These are phyloP conservation scores for Aspergillus terreus DNA, from an alignment of 2,329 filamentous ascomycete species.

Conservation along the genomic window DNA sequence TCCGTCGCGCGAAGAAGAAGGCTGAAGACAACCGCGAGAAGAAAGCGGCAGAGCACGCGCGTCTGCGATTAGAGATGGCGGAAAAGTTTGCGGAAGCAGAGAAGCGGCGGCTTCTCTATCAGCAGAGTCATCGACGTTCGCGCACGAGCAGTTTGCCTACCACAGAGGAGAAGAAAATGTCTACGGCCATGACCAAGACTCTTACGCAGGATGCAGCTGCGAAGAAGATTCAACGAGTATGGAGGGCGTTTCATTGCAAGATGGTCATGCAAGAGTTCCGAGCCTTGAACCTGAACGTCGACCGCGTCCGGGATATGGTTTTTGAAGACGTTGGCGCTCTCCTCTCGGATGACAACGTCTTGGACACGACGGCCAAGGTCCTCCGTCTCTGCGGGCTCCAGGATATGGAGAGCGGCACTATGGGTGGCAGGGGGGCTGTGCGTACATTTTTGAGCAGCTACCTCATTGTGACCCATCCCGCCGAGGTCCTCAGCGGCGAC, in stretches of 20 bases:
- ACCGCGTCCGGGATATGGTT: slow-evolving; percentile 48
- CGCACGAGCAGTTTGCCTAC: slow-evolving; percentile 50
- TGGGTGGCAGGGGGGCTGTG: slow-evolving; percentile 50
- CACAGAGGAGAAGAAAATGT: slow-evolving; percentile 41
- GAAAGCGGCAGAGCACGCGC: slow-evolving; percentile 59
- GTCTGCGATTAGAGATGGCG: slow-evolving; percentile 59
- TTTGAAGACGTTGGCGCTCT: slow-evolving; percentile 59
- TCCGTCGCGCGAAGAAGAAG: slow-evolving; percentile 62
- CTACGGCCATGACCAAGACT: slow-evolving; percentile 29
- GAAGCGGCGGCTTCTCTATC: slow-evolving; percentile 50
- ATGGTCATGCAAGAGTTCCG: slow-evolving; percentile 50
- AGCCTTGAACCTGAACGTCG: slow-evolving; percentile 50
- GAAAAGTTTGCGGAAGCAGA: slow-evolving; percentile 64
- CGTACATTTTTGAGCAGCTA: slow-evolving; percentile 62
- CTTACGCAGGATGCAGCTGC: slow-evolving; percentile 53
- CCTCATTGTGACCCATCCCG: slow-evolving; percentile 59
- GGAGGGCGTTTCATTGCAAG: slow-evolving; percentile 51
- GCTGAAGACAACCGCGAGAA: slow-evolving; percentile 64
- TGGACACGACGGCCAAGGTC: slow-evolving; percentile 51
- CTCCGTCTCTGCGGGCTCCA: slow-evolving; percentile 55
- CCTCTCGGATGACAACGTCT: slow-evolving; percentile 52
- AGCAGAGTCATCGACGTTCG: slow-evolving; percentile 47
- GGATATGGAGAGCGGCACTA: slow-evolving; percentile 47
- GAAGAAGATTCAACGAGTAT: slow-evolving; percentile 55
- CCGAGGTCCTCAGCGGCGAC: slow-evolving; percentile 57